Evolutionary conservation across 1,284 basidiomycete genomes (phyloP).

Genomic region (Ganoderma boninense): DNA sequence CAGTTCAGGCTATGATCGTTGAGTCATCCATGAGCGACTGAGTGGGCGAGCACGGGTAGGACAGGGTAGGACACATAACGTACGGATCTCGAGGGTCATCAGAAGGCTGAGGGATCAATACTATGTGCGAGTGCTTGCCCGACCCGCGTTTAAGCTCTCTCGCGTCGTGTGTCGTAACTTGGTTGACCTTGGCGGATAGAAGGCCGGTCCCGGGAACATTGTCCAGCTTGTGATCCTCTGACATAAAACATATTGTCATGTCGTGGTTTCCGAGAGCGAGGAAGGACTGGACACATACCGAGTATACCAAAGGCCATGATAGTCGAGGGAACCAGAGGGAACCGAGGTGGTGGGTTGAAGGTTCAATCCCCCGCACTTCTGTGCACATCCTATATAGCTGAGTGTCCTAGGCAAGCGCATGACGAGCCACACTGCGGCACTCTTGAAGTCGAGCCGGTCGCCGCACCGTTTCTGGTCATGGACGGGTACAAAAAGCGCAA

Average conservation of each 20-base stretch:
- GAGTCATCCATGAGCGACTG: too few relatives aligned
- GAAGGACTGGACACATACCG: conserved; percentile 35
- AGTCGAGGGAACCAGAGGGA: too few relatives aligned
- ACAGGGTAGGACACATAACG: conserved; percentile 18
- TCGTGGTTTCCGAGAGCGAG: too few relatives aligned
- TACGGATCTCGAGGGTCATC: conserved; percentile 53
- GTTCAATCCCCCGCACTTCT: neutral
- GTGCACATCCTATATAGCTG: neutral
- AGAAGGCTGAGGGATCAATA: conserved; percentile 54
- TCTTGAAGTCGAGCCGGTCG: too few relatives aligned
- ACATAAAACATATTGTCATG: neutral
- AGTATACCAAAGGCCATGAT: conserved; percentile 51
- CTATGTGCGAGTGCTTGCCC: conserved; percentile 49
- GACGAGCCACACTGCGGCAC: too few relatives aligned
- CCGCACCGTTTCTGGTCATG: too few relatives aligned
- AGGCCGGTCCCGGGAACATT: conserved; percentile 53
- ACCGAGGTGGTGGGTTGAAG: neutral
- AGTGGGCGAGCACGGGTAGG: too few relatives aligned
- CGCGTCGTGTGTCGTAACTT: conserved; percentile 45
- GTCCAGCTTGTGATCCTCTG: conserved; percentile 47
- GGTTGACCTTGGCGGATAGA: conserved; percentile 47
- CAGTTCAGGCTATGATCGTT: conserved; percentile 47
- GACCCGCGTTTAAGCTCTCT: conserved; percentile 47
- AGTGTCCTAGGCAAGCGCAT: too few relatives aligned
- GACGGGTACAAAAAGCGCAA: too few relatives aligned